Evolutionary conservation across 495 filamentous ascomycete species (phyloP).

Genomic region (Parachaetomium inaequale): DNA sequence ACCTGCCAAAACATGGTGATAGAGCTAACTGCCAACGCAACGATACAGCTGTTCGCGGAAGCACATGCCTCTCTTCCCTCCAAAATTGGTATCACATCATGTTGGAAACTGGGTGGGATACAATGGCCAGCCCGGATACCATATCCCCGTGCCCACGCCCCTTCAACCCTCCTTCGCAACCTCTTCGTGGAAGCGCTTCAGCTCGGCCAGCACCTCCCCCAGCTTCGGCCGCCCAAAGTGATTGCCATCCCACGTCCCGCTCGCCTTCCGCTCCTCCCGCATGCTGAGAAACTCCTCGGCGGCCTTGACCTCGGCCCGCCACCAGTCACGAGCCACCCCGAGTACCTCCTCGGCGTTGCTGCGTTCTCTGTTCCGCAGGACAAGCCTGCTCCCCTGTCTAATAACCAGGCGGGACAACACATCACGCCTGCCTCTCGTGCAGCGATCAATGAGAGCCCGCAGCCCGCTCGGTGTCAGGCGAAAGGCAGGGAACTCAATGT

Average conservation of each 20-base stretch:
- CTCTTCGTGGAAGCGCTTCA: background rate
- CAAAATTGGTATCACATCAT: no score
- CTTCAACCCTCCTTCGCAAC: background rate
- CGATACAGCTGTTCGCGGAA: no score
- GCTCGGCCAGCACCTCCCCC: constrained; percentile 29
- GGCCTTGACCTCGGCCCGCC: constrained; percentile 39
- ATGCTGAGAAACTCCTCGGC: constrained; percentile 38
- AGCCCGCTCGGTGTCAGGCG: constrained; percentile 37
- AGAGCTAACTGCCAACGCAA: no score
- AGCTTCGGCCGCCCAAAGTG: constrained; percentile 40
- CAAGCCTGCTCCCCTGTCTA: constrained; percentile 38
- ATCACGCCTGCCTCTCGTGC: constrained; percentile 41
- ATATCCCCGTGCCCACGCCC: no score
- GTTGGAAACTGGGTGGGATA: no score
- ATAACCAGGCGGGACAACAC: constrained; percentile 35
- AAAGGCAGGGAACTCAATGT: constrained; percentile 47
- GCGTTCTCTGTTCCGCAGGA: constrained; percentile 26
- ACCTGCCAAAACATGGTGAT: no score
- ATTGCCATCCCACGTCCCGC: constrained; percentile 43
- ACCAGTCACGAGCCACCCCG: constrained; percentile 37
- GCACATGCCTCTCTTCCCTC: no score
- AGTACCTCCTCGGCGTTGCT: constrained; percentile 30
- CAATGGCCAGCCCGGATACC: no score
- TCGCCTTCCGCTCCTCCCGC: constrained; percentile 29
- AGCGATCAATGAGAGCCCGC: constrained; percentile 40